Base-by-base conservation (phyloP, 2,329 filamentous ascomycete species). In the Ophiostoma populinum region DNA sequence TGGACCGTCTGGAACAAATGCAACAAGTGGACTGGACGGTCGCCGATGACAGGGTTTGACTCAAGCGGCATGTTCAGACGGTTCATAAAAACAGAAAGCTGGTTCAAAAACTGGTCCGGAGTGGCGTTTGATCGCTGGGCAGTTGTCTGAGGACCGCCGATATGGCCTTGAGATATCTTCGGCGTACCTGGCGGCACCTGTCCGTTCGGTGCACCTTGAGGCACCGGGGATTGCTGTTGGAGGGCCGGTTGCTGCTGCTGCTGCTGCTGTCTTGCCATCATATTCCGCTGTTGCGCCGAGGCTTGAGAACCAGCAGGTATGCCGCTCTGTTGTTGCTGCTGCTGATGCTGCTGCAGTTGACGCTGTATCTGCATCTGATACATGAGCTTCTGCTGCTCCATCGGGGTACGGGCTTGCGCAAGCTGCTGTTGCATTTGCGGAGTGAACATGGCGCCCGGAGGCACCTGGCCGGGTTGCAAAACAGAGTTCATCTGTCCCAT, bases 311-410 rank as follows among this genome's bases (percentile, higher is more conserved):
- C n/a, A n/a, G n/a, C n/a, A n/a, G n/a, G 18, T 6, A 49, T 49
- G 29, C 48, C 52, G 45, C 54, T 55, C 24, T 61, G 56, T 53
- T 58, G 28, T 55, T 57, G 29, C 55, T 33, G 31, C 21, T 33
- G 24, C 24, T 26, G 24, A 43, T 76, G 70, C 41, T 76, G 71
- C 41, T 80, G 73, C 26, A 79, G 66, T 47, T 86, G 80, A 38
- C 78, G 72, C 47, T 92, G 80, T 35, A 92, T 56, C 41, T 81
- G 78, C 71, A 92, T 80, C 46, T 92, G 81, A 48, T 92, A 87
- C 32, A 77, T 65, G 52, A 83, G 67, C 47, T 83, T 78, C 43
- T 83, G 75, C 48, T 81, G 76, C 26, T 81, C 77, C 42, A 80
- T 66, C 30, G 62, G 63, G 46, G 69, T 61, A 37, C 65, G 66